A percentile compares a stretch with the other conserved stretches of the same genome.
Evolutionary conservation across 2,329 filamentous ascomycete genomes (phyloP).

Genomic region (Metarhizium humberi): DNA sequence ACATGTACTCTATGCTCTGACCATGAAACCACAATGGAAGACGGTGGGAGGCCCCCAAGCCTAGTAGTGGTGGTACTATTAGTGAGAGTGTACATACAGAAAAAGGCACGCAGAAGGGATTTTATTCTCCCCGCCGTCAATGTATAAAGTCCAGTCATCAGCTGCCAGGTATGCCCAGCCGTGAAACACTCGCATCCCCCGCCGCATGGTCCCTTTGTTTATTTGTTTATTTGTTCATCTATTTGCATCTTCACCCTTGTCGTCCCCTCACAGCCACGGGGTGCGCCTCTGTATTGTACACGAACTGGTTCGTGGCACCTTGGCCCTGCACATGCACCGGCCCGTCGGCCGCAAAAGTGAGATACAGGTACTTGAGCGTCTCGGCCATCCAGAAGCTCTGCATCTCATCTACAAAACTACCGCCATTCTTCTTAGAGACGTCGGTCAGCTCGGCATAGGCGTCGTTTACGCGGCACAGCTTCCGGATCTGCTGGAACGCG

Average conservation of each 20-base stretch:
- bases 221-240: no score
- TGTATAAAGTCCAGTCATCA: no score
- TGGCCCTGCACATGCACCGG: conserved; percentile 43
- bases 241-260: background rate
- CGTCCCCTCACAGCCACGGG: conserved; percentile 22
- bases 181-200: no score
- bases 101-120: no score
- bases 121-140: no score
- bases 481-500: conserved; percentile 60
- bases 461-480: conserved; percentile 50
- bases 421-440: conserved; percentile 56
- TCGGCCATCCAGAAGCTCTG: conserved; percentile 87
- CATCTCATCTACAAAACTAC: conserved; percentile 58
- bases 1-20: no score
- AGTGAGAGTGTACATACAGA: no score
- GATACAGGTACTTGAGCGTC: conserved; percentile 74
- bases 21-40: no score
- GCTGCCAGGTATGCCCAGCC: no score
- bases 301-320: conserved; percentile 35
- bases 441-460: conserved; percentile 59
- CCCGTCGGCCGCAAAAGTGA: conserved; percentile 58
- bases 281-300: conserved; percentile 42
- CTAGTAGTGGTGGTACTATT: no score
- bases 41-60: no score
- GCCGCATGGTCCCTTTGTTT: no score